Evolutionary conservation across 2,329 filamentous ascomycete species (phyloP), one percentile per base, ranked within the genome.

Genomic region (Amesomyces nigricolor): DNA sequence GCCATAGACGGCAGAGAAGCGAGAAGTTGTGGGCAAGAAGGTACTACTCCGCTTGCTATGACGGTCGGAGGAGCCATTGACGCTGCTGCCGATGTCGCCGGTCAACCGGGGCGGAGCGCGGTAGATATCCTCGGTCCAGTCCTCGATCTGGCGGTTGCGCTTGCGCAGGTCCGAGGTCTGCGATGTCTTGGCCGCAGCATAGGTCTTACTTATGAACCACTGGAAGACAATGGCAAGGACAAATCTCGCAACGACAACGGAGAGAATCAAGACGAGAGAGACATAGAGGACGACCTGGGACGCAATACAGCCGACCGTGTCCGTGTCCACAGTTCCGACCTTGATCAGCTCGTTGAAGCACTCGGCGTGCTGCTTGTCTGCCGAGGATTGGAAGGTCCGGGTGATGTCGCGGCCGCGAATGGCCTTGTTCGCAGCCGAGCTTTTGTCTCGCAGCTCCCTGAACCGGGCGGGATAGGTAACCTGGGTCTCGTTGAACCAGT

Each of bases 61-160:
- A 51, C 88, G 81, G 61, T 92, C 90, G 13, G 80, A 77, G 39
- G 80, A 83, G 49, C 78, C 78, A 16, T 72, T 72, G 57, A 83
- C 80, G 48, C 81, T 85, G 66, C 82, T 87, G 56, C 82, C 81
- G 42, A 87, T 75, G 64, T 96, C 83, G 16, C 84, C 94, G 3
- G 86, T 81, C 61, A 96, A 78, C 62, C 91, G 88, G 53, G 87
- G 85, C 22, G 91, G 90, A 3, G 92, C 88, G 43, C 91, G 88
- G 71, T 99, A 97, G 65, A 99, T 99, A 67, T 99, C 94, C 62
- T 97, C 89, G 13, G 87, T 87, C 94, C 94, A 99, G 65, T 96
- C 92, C 71, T 99, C 94, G 62, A 99, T 99, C 73, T 97, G 91
- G 64, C 87, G 85, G 63, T 91, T 87, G 57, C 94, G 85, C 73